Evolutionary conservation across 2,329 filamentous ascomycete genomes (phyloP), one percentile per base, ranked within the genome.

Genomic region (Neonectria punicea): DNA sequence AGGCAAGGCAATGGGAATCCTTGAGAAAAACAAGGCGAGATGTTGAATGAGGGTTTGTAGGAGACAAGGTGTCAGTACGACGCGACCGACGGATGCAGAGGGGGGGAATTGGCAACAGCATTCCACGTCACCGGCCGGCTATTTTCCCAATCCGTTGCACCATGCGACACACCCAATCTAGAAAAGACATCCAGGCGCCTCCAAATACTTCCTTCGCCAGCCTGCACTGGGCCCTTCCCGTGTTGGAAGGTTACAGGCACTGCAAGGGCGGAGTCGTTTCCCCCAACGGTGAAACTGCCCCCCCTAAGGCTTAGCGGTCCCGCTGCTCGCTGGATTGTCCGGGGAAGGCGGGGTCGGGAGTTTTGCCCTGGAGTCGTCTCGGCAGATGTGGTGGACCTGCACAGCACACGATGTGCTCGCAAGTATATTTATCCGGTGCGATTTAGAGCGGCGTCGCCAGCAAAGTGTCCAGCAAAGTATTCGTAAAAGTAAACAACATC

Each of bases 71-170:
- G 58, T 13, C 30, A 46, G 51, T 51, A 46, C 30, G 49, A 56
- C 49, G 43, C 61, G 59, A 18, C 14, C 22, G n/a, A 41, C 39
- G 20, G 55, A 46, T 18, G 47, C n/a, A 41, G 41, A 51, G 43
- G 51, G 22, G 43, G 50, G 50, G 56, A 59, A 64, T 32, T 25
- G 56, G 36, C n/a, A 34, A n/a, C 10, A 47, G 44, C 10, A 44
- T 41, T 46, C 30, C 56, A 51, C 44, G 56, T 64, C 54, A 58
- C n/a, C 41, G 43, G 36, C 30, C 49, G 53, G 51, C 46, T 68
- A 68, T 68, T 71, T 58, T 41, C 60, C 25, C 51, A 30, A 50
- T 55, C 57, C 70, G 70, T 66, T 68, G 63, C 70, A 65, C 61
- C 65, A 59, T 54, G 59, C 51, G 46, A 58, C 58, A 63, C 18